Percentiles rank a stretch among this genome's conserved stretches.
phyloP scores from a whole-genome alignment of 2,329 filamentous ascomycete species.

The Aspergillus pseudoviridinutans region DNA sequence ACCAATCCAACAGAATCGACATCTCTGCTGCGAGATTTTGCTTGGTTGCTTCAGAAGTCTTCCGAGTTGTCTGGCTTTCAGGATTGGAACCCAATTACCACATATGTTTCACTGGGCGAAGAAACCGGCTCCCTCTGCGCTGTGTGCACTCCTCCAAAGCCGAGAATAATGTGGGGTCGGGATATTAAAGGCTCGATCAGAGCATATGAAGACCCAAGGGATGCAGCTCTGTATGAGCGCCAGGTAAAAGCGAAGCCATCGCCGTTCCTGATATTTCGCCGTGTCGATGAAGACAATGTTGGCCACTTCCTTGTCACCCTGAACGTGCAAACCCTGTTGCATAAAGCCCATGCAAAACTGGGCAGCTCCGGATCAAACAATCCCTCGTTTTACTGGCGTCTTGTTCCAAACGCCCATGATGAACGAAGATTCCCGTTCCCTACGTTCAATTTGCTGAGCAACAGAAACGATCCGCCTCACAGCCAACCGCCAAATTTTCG shows the following conservation, averaged over 20 bases:
- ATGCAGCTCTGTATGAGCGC: conserved; percentile 50
- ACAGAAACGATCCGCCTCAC: conserved; percentile 32
- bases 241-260: conserved; percentile 47
- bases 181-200: conserved; percentile 28
- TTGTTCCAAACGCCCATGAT: conserved; percentile 45
- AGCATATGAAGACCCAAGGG: conserved; percentile 49
- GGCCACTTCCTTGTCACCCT: conserved; percentile 38
- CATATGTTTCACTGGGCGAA: neutral
- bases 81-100: conserved; percentile 25
- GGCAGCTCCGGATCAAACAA: conserved; percentile 6
- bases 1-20: conserved; percentile 24
- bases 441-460: conserved; percentile 43
- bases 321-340: conserved; percentile 36
- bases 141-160: conserved; percentile 31
- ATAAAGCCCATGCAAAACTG: conserved; percentile 32
- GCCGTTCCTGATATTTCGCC: conserved; percentile 39
- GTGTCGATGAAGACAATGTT: conserved; percentile 24
- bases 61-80: conserved; percentile 21
- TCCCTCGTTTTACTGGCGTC: conserved; percentile 40
- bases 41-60: conserved; percentile 32
- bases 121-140: conserved; percentile 14
- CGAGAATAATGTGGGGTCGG: conserved; percentile 32
- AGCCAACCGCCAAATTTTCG: conserved; percentile 35
- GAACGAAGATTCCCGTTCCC: conserved; percentile 30
- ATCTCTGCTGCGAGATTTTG: conserved; percentile 20